Conservation (phyloP, 2,329 filamentous ascomycete genomes). For the Plenodomus lindquistii region DNA sequence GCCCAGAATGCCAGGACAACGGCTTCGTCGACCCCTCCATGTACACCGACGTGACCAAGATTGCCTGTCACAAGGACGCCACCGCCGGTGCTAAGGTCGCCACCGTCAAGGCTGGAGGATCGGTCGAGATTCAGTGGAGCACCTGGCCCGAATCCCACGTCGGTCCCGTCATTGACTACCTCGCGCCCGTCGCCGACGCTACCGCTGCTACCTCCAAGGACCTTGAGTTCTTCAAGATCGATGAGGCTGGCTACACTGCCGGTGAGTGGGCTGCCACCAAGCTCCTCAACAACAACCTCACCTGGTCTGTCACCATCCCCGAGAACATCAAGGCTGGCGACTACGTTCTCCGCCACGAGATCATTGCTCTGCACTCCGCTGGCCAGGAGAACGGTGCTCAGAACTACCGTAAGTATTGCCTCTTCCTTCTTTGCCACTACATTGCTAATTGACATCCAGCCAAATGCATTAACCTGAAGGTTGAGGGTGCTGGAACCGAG, state of each 20-base stretch:
- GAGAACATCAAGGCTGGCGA: slow-evolving; percentile 57
- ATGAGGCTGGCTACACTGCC: slow-evolving; percentile 57
- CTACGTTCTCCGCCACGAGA: slow-evolving; percentile 64
- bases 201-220: slow-evolving; percentile 56
- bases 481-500: slow-evolving; percentile 58
- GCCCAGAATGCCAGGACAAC: slow-evolving; percentile 53
- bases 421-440: too few relatives aligned
- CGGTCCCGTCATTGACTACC: slow-evolving; percentile 66
- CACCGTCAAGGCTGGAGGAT: slow-evolving; percentile 61
- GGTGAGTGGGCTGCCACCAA: slow-evolving; percentile 61
- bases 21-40: slow-evolving; percentile 56
- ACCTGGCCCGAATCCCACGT: slow-evolving; percentile 68
- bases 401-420: slow-evolving; percentile 54
- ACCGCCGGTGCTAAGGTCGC: slow-evolving; percentile 56
- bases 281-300: slow-evolving; percentile 53
- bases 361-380: slow-evolving; percentile 63
- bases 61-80: slow-evolving; percentile 64
- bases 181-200: slow-evolving; percentile 62
- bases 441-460: too few relatives aligned
- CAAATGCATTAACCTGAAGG: slow-evolving; percentile 11
- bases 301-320: slow-evolving; percentile 57
- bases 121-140: slow-evolving; percentile 64
- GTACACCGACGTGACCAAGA: slow-evolving; percentile 54
- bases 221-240: slow-evolving; percentile 68
- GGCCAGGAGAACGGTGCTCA: slow-evolving; percentile 50